Percentiles rank a stretch among this genome's conserved stretches.
Evolutionary conservation across 106 monocot species (phyloP).

Genomic region (Dendrobium chrysotoxum): DNA sequence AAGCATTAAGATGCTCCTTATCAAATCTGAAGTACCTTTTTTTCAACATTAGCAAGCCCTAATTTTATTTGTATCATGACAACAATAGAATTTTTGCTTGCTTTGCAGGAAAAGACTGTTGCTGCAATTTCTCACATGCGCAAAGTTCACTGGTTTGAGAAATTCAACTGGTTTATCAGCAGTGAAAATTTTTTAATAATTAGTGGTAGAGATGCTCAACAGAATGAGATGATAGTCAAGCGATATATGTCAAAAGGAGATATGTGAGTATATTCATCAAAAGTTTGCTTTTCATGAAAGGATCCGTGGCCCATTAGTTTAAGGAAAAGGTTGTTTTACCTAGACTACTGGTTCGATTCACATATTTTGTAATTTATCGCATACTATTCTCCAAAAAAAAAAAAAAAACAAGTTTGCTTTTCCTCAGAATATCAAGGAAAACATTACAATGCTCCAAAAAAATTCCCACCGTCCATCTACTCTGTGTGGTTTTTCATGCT

Average conservation of each 20-base stretch:
- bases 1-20: neutral
- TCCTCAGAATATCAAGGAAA: neutral
- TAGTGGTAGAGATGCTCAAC: conserved; percentile 99
- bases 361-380: no score
- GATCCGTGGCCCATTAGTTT: no score
- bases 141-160: conserved; percentile 99
- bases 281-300: neutral
- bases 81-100: neutral
- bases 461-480: neutral
- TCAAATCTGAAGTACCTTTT: neutral
- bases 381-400: no score
- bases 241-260: conserved; percentile 99
- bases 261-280: conserved; percentile 51
- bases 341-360: no score
- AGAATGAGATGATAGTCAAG: conserved; percentile 99
- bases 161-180: conserved; percentile 99
- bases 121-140: conserved; percentile 94
- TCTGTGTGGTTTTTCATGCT: neutral
- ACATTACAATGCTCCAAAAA: neutral
- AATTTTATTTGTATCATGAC: neutral
- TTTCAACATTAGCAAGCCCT: no score
- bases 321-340: no score
- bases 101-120: conserved; percentile 92
- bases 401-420: no score
- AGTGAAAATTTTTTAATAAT: conserved; percentile 97